Evolutionary conservation across 2,329 filamentous ascomycete genomes (phyloP).

Genomic region (Xylariaceae sp.): DNA sequence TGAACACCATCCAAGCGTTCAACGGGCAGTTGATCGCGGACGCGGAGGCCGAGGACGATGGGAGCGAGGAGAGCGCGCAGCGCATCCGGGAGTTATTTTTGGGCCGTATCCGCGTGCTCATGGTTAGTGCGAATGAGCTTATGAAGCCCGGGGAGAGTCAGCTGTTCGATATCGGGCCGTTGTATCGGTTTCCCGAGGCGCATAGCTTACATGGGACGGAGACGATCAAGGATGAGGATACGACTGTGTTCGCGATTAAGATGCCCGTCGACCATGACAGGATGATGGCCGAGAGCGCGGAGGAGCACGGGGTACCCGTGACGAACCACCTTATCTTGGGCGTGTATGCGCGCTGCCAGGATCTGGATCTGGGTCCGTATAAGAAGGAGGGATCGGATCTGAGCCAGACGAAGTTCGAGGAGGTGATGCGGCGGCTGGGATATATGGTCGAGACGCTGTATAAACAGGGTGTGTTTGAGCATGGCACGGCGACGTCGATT

Average conservation of each 20-base stretch:
- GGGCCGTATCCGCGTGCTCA: not conserved
- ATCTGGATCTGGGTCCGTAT: not conserved
- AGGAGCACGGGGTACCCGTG: not conserved
- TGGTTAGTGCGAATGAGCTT: not conserved
- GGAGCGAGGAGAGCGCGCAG: not conserved
- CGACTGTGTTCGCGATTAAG: not conserved
- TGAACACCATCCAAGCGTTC: not conserved
- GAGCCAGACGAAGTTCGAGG: not conserved
- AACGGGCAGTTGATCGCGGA: not conserved
- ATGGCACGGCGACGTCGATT: not conserved
- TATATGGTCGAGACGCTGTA: not conserved
- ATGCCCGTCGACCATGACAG: too few relatives aligned
- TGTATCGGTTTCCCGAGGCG: conserved; percentile 5
- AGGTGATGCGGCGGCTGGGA: not conserved
- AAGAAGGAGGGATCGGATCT: too few relatives aligned
- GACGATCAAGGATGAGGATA: not conserved
- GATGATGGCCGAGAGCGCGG: not conserved
- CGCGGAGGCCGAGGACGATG: not conserved
- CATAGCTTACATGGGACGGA: not conserved
- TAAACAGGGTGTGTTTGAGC: not conserved
- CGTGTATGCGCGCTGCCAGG: not conserved
- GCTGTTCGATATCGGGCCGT: not conserved
- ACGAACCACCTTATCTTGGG: not conserved
- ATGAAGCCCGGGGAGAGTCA: not conserved
- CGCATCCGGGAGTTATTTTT: not conserved